Percentiles rank a stretch among this genome's conserved stretches.
These are phyloP conservation scores for Chrysosporium queenslandicum DNA, from an alignment of 2,329 filamentous ascomycete species.

Conservation along the genomic window DNA sequence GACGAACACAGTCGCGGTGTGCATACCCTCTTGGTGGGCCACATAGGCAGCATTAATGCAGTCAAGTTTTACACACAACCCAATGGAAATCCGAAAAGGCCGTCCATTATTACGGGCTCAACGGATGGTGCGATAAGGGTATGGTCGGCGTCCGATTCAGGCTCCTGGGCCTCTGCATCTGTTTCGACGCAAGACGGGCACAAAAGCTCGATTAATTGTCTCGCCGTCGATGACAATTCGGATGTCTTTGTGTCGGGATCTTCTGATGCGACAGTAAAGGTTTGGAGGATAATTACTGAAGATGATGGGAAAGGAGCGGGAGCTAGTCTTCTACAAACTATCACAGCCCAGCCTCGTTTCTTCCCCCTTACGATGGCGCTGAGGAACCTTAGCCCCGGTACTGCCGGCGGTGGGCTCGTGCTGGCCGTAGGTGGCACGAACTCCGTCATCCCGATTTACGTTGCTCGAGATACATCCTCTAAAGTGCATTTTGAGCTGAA, in stretches of 20 bases:
- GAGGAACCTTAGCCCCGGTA: slow-evolving; percentile 47
- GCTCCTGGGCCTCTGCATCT: slow-evolving; percentile 31
- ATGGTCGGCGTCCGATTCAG: slow-evolving; percentile 37
- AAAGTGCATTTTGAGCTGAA: slow-evolving; percentile 54
- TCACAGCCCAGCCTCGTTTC: slow-evolving; percentile 64
- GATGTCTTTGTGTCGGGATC: slow-evolving; percentile 49
- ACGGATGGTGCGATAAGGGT: slow-evolving; percentile 68
- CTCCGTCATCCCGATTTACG: slow-evolving; percentile 70
- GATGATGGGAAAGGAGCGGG: slow-evolving; percentile 25
- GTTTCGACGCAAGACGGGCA: slow-evolving; percentile 53
- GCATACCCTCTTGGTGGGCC: slow-evolving; percentile 58
- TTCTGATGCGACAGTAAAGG: slow-evolving; percentile 52
- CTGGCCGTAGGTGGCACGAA: slow-evolving; percentile 81
- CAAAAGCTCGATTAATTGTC: slow-evolving; percentile 60
- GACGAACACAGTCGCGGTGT: slow-evolving; percentile 48
- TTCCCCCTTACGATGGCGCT: slow-evolving; percentile 72
- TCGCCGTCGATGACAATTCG: slow-evolving; percentile 39
- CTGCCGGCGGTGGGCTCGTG: slow-evolving; percentile 37
- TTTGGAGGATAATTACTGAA: slow-evolving; percentile 53
- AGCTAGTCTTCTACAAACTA: slow-evolving; percentile 54
- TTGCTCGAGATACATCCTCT: slow-evolving; percentile 40
- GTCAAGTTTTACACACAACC: slow-evolving; percentile 62
- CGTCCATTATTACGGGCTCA: slow-evolving; percentile 65
- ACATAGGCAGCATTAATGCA: slow-evolving; percentile 70
- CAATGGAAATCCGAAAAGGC: slow-evolving; percentile 30